A percentile compares a stretch with the other conserved stretches of the same genome.
Conservation (phyloP, 768 basidiomycete species). For the Kwoniella europaea region DNA sequence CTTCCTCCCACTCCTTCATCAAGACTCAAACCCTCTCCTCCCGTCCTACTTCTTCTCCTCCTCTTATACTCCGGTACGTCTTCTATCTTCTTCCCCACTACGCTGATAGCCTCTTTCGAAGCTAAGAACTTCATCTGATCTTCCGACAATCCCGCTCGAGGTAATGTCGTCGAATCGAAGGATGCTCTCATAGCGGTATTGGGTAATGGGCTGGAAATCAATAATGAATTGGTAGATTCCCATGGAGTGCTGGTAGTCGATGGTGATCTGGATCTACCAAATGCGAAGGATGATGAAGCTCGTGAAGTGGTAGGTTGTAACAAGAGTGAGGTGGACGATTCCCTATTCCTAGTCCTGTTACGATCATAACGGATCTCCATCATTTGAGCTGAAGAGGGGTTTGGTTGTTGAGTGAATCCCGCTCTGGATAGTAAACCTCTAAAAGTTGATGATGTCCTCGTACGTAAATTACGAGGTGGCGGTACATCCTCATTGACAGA, state of each 20-base stretch:
- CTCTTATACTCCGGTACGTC: conserved; percentile 27
- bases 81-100: conserved; percentile 32
- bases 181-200: conserved; percentile 42
- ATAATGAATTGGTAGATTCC: conserved; percentile 36
- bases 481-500: conserved; percentile 15
- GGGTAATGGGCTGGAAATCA: conserved; percentile 45
- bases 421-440: conserved; percentile 36
- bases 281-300: conserved; percentile 16
- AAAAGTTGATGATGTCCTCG: conserved; percentile 42
- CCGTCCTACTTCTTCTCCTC: conserved; percentile 19
- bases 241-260: conserved; percentile 30
- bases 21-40: background rate
- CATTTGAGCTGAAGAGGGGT: conserved; percentile 14
- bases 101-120: conserved; percentile 31
- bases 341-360: background rate
- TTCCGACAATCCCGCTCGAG: conserved; percentile 40
- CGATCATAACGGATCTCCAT: conserved; percentile 1
- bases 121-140: conserved; percentile 45
- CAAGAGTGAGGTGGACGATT: conserved; percentile 21
- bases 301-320: conserved; percentile 45
- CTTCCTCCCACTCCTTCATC: conserved; percentile 2
- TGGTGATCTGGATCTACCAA: conserved; percentile 11
- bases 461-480: conserved; percentile 22
- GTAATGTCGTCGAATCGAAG: conserved; percentile 35
- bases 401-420: conserved; percentile 16